These are phyloP conservation scores for Colletotrichum acutatum DNA, from an alignment of 2,329 filamentous ascomycete species.

Conservation along the genomic window DNA sequence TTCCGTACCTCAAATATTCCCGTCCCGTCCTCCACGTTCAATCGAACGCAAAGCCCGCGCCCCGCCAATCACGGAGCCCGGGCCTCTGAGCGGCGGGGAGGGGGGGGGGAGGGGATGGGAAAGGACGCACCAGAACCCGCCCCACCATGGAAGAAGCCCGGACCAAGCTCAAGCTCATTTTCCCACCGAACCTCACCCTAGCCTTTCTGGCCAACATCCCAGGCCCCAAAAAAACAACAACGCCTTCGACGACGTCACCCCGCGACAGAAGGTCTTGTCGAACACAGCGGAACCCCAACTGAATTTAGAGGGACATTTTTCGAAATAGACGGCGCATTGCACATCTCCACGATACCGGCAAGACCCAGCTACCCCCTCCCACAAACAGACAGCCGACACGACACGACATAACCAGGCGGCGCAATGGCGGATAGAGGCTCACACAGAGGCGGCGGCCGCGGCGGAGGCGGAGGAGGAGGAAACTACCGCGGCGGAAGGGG, in stretches of 20 bases:
- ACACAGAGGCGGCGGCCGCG: constrained; percentile 57
- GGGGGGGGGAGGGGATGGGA: neutral
- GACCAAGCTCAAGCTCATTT: constrained; percentile 31
- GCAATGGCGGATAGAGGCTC: constrained; percentile 63
- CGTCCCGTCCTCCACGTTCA: neutral
- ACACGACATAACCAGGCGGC: neutral
- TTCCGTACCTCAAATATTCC: neutral
- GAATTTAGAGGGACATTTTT: neutral
- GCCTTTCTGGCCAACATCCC: neutral
- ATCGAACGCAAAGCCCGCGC: neutral
- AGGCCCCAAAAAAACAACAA: constrained; percentile 24
- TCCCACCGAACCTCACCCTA: constrained; percentile 13
- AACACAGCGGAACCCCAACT: neutral
- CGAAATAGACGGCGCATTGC: neutral
- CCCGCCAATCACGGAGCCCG: constrained; percentile 25
- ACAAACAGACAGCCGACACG: neutral
- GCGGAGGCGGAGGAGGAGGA: constrained; percentile 57
- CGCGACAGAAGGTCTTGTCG: neutral
- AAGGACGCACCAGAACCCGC: neutral
- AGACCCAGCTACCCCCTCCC: neutral
- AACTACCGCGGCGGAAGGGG: constrained; percentile 57
- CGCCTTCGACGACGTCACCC: constrained; percentile 21
- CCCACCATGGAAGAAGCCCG: constrained; percentile 24
- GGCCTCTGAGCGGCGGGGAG: neutral
- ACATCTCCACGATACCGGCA: neutral